These are phyloP conservation scores for Erodium moschatum DNA, from an alignment of 441 rosid genomes.

Conservation along the genomic window DNA sequence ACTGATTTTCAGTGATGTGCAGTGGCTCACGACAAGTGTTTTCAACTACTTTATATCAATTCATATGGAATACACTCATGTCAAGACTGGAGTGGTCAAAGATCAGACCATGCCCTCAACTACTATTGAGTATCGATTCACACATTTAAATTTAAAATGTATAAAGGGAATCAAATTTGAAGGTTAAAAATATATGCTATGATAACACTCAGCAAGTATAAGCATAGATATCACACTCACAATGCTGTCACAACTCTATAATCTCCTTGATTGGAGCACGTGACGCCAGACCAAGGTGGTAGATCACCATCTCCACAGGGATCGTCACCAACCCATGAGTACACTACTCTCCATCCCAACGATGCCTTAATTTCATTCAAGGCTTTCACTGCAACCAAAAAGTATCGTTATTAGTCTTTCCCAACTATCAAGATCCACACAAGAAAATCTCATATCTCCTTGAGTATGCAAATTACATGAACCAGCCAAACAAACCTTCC, in stretches of 20 bases:
- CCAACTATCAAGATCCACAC: background rate
- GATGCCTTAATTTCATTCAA: constrained; percentile 73
- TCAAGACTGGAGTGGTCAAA: background rate
- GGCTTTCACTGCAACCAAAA: constrained; percentile 46
- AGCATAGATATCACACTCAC: constrained; percentile 31
- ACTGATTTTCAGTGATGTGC: no score
- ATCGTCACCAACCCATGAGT: constrained; percentile 77
- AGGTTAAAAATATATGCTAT: no score
- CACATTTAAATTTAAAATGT: background rate
- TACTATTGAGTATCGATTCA: background rate
- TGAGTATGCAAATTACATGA: background rate
- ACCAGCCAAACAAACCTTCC: background rate
- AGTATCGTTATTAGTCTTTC: background rate
- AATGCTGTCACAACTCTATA: constrained; percentile 60
- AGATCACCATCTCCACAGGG: constrained; percentile 70
- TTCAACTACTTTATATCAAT: background rate
- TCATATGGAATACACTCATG: background rate
- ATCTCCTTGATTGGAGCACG: constrained; percentile 66
- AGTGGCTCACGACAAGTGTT: no score
- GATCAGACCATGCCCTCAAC: background rate
- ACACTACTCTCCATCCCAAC: constrained; percentile 75
- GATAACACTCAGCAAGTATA: background rate
- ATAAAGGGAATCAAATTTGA: background rate
- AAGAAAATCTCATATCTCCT: background rate
- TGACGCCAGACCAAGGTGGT: constrained; percentile 74